Evolutionary conservation across 495 filamentous ascomycete genomes (phyloP), one percentile per base, ranked within the genome.

Genomic region (Hyaloscypha bicolor): DNA sequence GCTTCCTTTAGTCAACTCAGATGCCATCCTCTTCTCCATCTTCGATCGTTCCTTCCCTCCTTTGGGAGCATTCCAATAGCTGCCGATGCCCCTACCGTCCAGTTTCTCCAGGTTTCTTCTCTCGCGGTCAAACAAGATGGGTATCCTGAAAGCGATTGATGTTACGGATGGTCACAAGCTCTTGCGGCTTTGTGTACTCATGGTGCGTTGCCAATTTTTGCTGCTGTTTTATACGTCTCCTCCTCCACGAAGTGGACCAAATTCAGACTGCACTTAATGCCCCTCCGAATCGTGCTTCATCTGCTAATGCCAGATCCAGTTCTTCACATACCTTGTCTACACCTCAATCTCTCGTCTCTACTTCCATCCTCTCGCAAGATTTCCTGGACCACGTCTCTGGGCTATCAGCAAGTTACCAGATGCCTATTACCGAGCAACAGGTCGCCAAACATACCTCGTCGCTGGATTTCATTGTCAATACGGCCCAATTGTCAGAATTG

Each of bases 401-500:
- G 66, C 64, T 32, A 30, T 71, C n/a, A 57, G 21, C 37, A 35
- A 57, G 4, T 6, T 68, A 48, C 62, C 64, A n/a, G 57, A 45
- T 37, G 52, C 25, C 1, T 29, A 30, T 16, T 29, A 33, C 32
- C 37, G 60, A 29, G 32, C 57, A 11, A 25, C 30, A 60, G 76
- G 74, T 9, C 72, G 65, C 21, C 56, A 76, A 57, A 63, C 74
- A 33, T 67, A 72, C 55, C 70, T 75, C 55, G 66, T 75, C 56
- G 45, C 71, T n/a, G 69, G 69, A 11, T 65, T 79, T n/a, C 86
- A 89, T 74, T 74, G 77, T 45, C 78, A 74, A 59, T 78, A 83
- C 42, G 86, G 86, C 6, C 80, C 82, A 22, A 76, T 88, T 33
- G 78, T 89, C 19, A 78, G 86, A 64, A 77, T 87, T 6, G 82